Conservation (phyloP, 148 eudicot genomes). For the Rheum nobile region DNA sequence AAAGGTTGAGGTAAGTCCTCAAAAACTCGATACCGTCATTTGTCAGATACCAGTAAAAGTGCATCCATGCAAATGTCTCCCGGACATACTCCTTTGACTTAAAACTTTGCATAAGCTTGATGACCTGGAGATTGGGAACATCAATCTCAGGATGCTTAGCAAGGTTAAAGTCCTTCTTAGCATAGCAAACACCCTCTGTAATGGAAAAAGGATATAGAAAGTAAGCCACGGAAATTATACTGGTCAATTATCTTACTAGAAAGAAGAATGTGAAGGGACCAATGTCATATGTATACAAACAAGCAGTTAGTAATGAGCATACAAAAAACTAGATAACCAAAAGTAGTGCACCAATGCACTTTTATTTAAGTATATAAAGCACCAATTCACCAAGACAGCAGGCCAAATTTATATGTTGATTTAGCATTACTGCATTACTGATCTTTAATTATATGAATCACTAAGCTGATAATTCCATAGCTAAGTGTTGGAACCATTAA, state of each 20-base stretch:
- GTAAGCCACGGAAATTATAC: background rate
- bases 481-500: background rate
- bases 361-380: too few species aligned
- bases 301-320: background rate
- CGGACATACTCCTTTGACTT: slow-evolving; percentile 76
- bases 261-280: too few species aligned
- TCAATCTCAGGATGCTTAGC: slow-evolving; percentile 79
- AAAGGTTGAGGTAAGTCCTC: slow-evolving; percentile 86
- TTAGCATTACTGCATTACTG: background rate
- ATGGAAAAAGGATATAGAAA: background rate
- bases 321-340: background rate
- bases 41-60: slow-evolving; percentile 87
- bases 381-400: background rate
- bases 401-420: background rate
- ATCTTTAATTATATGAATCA: background rate
- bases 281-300: too few species aligned
- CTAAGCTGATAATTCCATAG: background rate
- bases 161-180: slow-evolving; percentile 74
- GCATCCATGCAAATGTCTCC: slow-evolving; percentile 99
- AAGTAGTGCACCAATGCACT: background rate
- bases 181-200: slow-evolving; percentile 80
- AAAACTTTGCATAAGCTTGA: slow-evolving; percentile 86
- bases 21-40: slow-evolving; percentile 93
- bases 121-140: slow-evolving; percentile 72
- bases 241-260: too few species aligned